A percentile compares a stretch with the other conserved stretches of the same genome.
Evolutionary conservation across 2,329 filamentous ascomycete genomes (phyloP).

Genomic region (Stachybotrys echinatus): DNA sequence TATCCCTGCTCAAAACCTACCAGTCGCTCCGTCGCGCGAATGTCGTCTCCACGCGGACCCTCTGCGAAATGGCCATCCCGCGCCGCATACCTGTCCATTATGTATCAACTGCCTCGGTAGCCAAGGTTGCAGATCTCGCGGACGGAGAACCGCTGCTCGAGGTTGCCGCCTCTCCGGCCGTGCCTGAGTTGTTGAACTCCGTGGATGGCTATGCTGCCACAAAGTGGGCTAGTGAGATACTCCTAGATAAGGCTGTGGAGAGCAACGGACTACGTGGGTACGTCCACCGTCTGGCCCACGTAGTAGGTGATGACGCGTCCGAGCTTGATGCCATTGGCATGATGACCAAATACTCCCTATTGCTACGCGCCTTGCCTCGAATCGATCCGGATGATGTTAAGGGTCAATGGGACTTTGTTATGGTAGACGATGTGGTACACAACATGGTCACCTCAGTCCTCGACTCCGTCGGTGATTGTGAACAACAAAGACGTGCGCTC

Average conservation of each 20-base stretch:
- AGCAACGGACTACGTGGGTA: slow-evolving; percentile 4
- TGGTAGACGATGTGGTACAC: neutral
- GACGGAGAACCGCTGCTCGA: neutral
- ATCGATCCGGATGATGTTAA: neutral
- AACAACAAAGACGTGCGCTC: neutral
- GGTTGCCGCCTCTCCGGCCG: neutral
- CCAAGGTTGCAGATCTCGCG: neutral
- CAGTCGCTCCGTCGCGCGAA: slow-evolving; percentile 19
- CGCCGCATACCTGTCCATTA: slow-evolving; percentile 28
- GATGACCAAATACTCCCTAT: neutral
- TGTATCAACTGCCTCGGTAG: slow-evolving; percentile 24
- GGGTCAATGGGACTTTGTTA: neutral
- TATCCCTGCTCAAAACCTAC: slow-evolving; percentile 26
- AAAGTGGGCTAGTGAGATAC: slow-evolving; percentile 27
- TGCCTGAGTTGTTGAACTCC: neutral
- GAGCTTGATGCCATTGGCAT: neutral
- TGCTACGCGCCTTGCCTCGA: neutral
- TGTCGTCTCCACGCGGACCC: slow-evolving; percentile 19
- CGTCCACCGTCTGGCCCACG: slow-evolving; percentile 7
- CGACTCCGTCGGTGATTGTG: neutral
- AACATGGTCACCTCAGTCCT: neutral
- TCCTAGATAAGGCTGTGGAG: slow-evolving; percentile 16
- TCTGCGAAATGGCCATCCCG: slow-evolving; percentile 15
- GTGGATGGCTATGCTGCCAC: slow-evolving; percentile 24
- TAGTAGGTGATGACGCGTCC: neutral